Conservation (phyloP, 345 rosid species). For the Streptanthus diversifolius region DNA sequence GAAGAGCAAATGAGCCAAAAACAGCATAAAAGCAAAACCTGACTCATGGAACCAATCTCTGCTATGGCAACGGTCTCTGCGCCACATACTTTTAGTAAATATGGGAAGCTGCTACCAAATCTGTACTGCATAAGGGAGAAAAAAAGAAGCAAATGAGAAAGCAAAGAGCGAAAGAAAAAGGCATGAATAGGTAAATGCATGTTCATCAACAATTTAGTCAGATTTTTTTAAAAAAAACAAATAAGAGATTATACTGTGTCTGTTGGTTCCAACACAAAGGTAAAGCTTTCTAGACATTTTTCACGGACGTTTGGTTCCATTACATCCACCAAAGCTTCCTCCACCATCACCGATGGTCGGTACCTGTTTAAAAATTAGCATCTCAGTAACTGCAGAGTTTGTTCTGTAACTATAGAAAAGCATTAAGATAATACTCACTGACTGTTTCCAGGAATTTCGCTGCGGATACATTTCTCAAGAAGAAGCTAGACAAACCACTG, state of each 20-base stretch:
- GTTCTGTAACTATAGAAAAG: conserved; percentile 4
- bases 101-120: conserved; percentile 50
- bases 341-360: conserved; percentile 54
- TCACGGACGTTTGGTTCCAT: conserved; percentile 56
- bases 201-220: not conserved
- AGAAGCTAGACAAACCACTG: conserved; percentile 48
- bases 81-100: conserved; percentile 51
- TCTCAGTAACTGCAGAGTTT: conserved; percentile 18
- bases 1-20: conserved; percentile 2
- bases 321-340: conserved; percentile 60
- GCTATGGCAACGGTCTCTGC: conserved; percentile 50
- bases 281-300: conserved; percentile 62
- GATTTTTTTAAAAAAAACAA: not conserved
- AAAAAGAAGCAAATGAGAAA: not conserved
- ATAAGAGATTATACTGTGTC: conserved; percentile 44
- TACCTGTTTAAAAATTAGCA: conserved; percentile 35
- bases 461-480: conserved; percentile 58
- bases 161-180: not conserved
- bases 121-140: conserved; percentile 49
- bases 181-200: not conserved
- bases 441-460: conserved; percentile 63
- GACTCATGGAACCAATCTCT: conserved; percentile 60
- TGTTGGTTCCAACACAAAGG: conserved; percentile 61
- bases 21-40: conserved; percentile 41
- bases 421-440: conserved; percentile 52